Base-by-base conservation (phyloP, 495 filamentous ascomycete species). In the Aspergillus heteromorphus region DNA sequence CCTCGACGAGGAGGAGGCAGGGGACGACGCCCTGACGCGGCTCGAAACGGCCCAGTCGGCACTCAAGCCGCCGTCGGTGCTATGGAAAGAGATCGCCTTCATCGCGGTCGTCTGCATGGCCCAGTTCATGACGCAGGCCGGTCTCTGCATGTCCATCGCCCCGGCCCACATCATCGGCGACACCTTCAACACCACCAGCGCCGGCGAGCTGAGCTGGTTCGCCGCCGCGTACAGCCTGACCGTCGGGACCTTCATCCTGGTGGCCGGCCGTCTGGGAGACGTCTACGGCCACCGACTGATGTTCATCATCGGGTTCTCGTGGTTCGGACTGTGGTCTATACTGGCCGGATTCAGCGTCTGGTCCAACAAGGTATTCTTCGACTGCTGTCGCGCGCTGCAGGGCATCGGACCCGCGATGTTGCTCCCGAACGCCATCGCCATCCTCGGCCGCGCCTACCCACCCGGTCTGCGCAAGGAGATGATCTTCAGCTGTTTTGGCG, bases 171-270 rank as follows among this genome's bases (percentile, higher is more conserved):
- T 69, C 48, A 81, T 83, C 60, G 73, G 72, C n/a, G 57, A 65
- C 19, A 70, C 64, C 40, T 79, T 81, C 53, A 59, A 63, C 40
- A 69, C 72, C 16, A 55, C 45, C 19, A 72, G 72, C 34, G 61
- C 67, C 3, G 73, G 68, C 4, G 61, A 72, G 20, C 60, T 80
- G 40, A 76, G 68, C 47, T 80, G 81, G 75, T 71, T 66, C 53
- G 63, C 74, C 27, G 73, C 75, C 1, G 79, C 71, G 1, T 83
- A 83, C 61, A 71, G 69, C 19, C 52, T 83, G 10, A 86, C 81
- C 0, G 75, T 86, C 6, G 83, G 85, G 6, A 82, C 81, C 1
- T 87, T 86, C 54, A 83, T 88, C 48, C 67, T 88, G 10, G 75
- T 83, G 6, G 76, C 82, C 4, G 83, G 85, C 6, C 73, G 85